Evolutionary conservation across 371 early-diverging fungal species (phyloP).

Genomic region (Mucor saturninus): DNA sequence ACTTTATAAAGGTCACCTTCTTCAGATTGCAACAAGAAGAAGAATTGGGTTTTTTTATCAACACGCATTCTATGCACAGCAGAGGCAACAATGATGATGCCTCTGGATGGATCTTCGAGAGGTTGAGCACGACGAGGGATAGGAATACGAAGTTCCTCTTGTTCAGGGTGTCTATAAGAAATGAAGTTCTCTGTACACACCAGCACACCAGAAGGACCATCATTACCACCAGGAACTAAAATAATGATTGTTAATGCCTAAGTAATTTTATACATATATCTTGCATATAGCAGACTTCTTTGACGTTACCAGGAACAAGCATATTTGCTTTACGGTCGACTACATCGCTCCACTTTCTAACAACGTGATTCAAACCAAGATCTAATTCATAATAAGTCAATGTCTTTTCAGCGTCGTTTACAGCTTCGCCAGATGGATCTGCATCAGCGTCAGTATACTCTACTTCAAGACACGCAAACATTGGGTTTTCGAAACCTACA

Average conservation of each 20-base stretch:
- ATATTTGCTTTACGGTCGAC: slow-evolving; percentile 81
- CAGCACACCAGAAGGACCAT: slow-evolving; percentile 97
- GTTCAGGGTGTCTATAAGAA: slow-evolving; percentile 83
- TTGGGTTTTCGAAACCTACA: slow-evolving; percentile 98
- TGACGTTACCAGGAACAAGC: slow-evolving; percentile 73
- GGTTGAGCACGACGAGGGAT: slow-evolving; percentile 88
- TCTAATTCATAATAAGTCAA: slow-evolving; percentile 97
- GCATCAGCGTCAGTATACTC: slow-evolving; percentile 87
- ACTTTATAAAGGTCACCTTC: slow-evolving; percentile 96
- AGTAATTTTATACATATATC: not conserved
- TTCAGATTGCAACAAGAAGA: slow-evolving; percentile 91
- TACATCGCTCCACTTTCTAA: slow-evolving; percentile 89
- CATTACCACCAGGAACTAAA: slow-evolving; percentile 87
- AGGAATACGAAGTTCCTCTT: slow-evolving; percentile 73
- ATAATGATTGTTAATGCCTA: not conserved
- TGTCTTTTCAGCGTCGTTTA: slow-evolving; percentile 76
- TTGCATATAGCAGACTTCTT: not conserved
- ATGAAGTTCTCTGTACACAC: slow-evolving; percentile 92
- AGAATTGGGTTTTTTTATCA: slow-evolving; percentile 82
- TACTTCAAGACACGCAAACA: slow-evolving; percentile 93
- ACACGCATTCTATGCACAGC: slow-evolving; percentile 93
- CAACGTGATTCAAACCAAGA: slow-evolving; percentile 97
- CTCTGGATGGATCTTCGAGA: slow-evolving; percentile 64
- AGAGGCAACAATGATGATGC: slow-evolving; percentile 77
- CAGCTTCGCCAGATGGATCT: slow-evolving; percentile 81